Evolutionary conservation across 768 basidiomycete genomes (phyloP).

Genomic region (Termitomyces sp.): DNA sequence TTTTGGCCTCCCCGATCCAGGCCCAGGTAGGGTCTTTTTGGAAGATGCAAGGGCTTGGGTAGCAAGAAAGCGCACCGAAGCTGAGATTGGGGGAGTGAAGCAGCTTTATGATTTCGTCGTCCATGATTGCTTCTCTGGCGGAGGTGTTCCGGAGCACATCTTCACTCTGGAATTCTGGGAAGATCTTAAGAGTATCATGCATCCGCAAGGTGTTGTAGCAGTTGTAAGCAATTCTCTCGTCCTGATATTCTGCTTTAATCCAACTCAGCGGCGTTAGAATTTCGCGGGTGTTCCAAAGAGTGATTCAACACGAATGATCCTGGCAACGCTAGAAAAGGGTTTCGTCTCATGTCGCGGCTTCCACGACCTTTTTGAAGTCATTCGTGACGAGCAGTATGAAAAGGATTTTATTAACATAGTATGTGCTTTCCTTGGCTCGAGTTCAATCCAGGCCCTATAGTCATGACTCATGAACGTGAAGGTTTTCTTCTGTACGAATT

Average conservation of each 20-base stretch:
- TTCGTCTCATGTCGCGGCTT: constrained; percentile 82
- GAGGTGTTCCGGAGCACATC: constrained; percentile 80
- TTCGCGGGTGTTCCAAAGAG: constrained; percentile 72
- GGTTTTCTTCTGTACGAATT: constrained; percentile 81
- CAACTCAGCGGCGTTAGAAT: constrained; percentile 46
- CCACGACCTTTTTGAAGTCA: constrained; percentile 54
- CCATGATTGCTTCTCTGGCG: constrained; percentile 94
- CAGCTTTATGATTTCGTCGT: constrained; percentile 65
- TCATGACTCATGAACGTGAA: constrained; percentile 20
- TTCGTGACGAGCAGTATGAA: constrained; percentile 42
- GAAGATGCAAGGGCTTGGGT: constrained; percentile 77
- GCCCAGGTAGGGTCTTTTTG: constrained; percentile 56
- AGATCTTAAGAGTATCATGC: constrained; percentile 58
- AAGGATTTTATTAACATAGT: constrained; percentile 74
- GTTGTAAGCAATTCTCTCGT: constrained; percentile 48
- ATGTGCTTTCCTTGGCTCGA: constrained; percentile 14
- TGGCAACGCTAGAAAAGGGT: constrained; percentile 62
- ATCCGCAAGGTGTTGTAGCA: constrained; percentile 69
- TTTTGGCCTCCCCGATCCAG: constrained; percentile 74
- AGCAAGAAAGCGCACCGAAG: constrained; percentile 29
- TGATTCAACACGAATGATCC: constrained; percentile 57
- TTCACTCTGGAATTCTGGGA: constrained; percentile 85
- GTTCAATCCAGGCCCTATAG: not conserved
- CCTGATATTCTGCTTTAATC: not conserved
- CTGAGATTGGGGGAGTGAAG: constrained; percentile 22